Evolutionary conservation across 179 eudicot species (phyloP).

Genomic region (Heliamphora pulchella): DNA sequence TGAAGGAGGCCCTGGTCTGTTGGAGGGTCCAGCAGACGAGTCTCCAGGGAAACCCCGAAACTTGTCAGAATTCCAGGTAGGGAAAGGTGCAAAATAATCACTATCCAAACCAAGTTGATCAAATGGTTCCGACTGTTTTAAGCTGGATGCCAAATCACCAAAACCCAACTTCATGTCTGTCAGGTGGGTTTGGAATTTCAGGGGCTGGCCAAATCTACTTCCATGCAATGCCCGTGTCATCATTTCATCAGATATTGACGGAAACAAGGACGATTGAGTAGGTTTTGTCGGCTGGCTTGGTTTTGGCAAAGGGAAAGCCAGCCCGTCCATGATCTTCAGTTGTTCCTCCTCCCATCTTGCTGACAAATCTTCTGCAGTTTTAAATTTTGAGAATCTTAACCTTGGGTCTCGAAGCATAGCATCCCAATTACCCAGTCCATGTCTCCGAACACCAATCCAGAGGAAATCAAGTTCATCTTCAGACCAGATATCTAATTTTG

Average conservation of each 20-base stretch:
- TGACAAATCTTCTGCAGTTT: constrained; percentile 60
- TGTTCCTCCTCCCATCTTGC: constrained; percentile 89
- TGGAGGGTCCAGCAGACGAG: constrained; percentile 34
- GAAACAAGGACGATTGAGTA: constrained; percentile 35
- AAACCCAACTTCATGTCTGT: constrained; percentile 80
- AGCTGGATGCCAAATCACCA: constrained; percentile 40
- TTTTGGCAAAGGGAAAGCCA: constrained; percentile 30
- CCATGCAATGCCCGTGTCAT: constrained; percentile 65
- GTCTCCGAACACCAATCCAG: constrained; percentile 98
- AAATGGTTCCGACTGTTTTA: constrained; percentile 36
- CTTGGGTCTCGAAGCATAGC: constrained; percentile 69
- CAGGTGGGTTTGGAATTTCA: neutral
- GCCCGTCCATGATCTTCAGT: constrained; percentile 50
- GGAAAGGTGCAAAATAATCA: constrained; percentile 29
- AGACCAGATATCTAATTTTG: constrained; percentile 63
- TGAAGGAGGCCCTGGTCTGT: constrained; percentile 38
- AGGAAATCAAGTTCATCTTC: constrained; percentile 95
- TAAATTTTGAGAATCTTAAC: constrained; percentile 62
- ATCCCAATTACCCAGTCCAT: constrained; percentile 87
- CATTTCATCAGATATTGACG: constrained; percentile 72
- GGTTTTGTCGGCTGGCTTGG: constrained; percentile 35
- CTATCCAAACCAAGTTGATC: constrained; percentile 28
- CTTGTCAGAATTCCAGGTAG: constrained; percentile 38
- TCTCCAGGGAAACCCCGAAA: constrained; percentile 37
- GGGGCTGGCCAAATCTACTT: constrained; percentile 13